Evolutionary conservation across 2,329 filamentous ascomycete species (phyloP).

Genomic region (Microcera coccophila): DNA sequence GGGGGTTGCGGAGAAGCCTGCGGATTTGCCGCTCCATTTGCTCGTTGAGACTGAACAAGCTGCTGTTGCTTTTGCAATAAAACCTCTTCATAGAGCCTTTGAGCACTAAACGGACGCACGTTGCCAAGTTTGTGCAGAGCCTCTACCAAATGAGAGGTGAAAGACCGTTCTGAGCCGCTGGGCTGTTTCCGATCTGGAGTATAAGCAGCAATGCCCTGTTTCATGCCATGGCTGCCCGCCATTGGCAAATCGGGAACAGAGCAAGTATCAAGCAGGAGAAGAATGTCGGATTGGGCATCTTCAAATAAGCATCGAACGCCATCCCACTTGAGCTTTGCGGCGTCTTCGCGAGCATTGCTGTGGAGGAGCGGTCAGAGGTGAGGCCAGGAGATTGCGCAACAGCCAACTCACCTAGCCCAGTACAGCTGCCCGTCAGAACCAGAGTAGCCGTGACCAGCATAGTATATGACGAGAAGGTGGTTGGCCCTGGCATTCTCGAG

Average conservation of each 20-base stretch:
- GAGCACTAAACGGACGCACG: conserved; percentile 52
- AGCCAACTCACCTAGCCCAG: conserved; percentile 58
- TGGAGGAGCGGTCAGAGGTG: conserved; percentile 34
- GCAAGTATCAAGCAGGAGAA: conserved; percentile 61
- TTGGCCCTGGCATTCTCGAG: conserved; percentile 55
- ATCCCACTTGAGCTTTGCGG: conserved; percentile 61
- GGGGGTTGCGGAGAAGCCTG: too few relatives aligned
- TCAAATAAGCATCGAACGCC: conserved; percentile 60
- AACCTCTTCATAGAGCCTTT: conserved; percentile 56
- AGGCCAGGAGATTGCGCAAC: conserved; percentile 13
- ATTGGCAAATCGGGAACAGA: conserved; percentile 49
- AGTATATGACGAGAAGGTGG: conserved; percentile 62
- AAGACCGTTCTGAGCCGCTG: conserved; percentile 49
- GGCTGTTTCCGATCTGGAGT: conserved; percentile 46
- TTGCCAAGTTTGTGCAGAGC: conserved; percentile 52
- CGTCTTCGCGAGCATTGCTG: conserved; percentile 55
- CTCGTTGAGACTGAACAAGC: conserved; percentile 37
- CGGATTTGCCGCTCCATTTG: conserved; percentile 44
- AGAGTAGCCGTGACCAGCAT: conserved; percentile 58
- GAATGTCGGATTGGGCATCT: conserved; percentile 59
- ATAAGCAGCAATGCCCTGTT: conserved; percentile 61
- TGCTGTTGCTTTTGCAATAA: conserved; percentile 44
- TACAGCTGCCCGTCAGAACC: conserved; percentile 59
- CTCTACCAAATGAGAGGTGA: conserved; percentile 55
- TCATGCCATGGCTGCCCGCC: conserved; percentile 52